These are phyloP conservation scores for Boletus vinaceobasis DNA, from an alignment of 768 basidiomycete species.

Conservation along the genomic window DNA sequence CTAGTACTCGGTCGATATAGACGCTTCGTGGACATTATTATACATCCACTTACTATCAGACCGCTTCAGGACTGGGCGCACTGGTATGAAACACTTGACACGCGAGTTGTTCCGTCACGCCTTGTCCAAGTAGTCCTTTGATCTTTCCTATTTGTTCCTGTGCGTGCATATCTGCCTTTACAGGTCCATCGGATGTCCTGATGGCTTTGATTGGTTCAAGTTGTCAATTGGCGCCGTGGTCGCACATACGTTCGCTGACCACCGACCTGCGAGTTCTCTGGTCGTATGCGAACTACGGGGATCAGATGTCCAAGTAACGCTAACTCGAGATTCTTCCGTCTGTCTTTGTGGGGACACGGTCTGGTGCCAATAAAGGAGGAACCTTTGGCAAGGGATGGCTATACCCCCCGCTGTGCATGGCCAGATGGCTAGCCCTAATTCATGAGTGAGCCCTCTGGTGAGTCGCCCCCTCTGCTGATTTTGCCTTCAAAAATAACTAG, in stretches of 20 bases:
- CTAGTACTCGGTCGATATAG: slow-evolving; percentile 21
- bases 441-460: not conserved
- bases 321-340: not conserved
- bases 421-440: not conserved
- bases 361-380: not conserved
- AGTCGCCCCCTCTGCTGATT: not conserved
- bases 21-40: slow-evolving; percentile 7
- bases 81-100: not conserved
- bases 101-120: not conserved
- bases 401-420: not conserved
- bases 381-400: not conserved
- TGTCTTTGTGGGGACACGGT: not conserved
- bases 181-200: not conserved
- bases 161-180: not conserved
- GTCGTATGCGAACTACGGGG: not conserved
- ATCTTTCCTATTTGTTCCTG: not conserved
- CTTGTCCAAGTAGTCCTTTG: not conserved
- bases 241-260: not conserved
- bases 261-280: not conserved
- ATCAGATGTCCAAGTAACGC: not conserved
- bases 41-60: not conserved
- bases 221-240: not conserved
- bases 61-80: not conserved
- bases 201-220: not conserved
- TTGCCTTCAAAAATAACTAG: not conserved